These are phyloP conservation scores for Rusavskia elegans DNA, from an alignment of 495 filamentous ascomycete genomes.

Conservation along the genomic window DNA sequence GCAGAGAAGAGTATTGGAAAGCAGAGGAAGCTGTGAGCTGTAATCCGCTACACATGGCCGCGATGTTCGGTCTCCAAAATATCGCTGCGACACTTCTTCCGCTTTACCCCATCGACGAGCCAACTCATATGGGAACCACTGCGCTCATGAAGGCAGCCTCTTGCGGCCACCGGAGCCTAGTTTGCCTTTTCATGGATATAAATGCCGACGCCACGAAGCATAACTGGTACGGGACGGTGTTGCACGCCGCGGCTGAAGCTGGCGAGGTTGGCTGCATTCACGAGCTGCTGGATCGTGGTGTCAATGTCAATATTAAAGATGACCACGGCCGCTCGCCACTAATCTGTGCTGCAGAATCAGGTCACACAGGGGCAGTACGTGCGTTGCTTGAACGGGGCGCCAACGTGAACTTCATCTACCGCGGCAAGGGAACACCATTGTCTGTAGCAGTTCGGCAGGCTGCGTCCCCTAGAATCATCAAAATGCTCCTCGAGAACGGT, in stretches of 20 bases:
- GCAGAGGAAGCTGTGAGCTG: neutral
- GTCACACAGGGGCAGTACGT: neutral
- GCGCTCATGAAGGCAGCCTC: constrained; percentile 3
- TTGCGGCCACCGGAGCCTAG: constrained; percentile 1
- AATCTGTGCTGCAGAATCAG: neutral
- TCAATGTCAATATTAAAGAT: constrained; percentile 1
- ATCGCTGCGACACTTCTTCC: neutral
- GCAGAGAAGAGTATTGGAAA: constrained; percentile 1
- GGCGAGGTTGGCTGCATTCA: constrained; percentile 1
- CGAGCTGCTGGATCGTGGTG: neutral
- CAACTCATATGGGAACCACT: constrained; percentile 3
- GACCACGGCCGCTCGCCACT: constrained; percentile 1
- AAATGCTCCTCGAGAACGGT: neutral
- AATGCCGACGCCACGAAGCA: constrained; percentile 2
- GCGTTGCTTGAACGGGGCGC: constrained; percentile 4
- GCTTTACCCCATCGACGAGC: neutral
- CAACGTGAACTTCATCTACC: neutral
- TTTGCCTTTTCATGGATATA: neutral
- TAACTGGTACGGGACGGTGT: constrained; percentile 5
- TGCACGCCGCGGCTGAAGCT: constrained; percentile 6
- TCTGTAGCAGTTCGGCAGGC: neutral
- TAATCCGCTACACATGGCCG: neutral
- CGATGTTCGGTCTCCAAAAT: neutral
- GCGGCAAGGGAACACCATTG: neutral
- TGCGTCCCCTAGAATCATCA: neutral